phyloP scores from a whole-genome alignment of 257 asterid species.

The Thymus quinquecostatus region DNA sequence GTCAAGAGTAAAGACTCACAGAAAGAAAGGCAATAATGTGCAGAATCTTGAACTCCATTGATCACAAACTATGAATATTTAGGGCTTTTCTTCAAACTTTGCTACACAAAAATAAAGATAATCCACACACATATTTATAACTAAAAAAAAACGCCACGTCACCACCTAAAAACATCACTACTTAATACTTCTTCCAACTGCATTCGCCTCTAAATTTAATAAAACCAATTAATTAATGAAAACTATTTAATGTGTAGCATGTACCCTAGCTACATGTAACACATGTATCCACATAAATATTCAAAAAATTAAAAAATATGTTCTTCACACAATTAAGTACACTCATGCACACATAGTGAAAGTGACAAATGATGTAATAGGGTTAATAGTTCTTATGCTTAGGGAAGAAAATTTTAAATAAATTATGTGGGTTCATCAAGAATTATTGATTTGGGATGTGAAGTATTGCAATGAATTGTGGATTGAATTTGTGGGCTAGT shows the following conservation, averaged over 20 bases:
- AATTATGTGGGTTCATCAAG: not conserved
- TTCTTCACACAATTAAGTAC: not conserved
- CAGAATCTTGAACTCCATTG: slow-evolving; percentile 62
- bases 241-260: not conserved
- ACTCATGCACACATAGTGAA: not conserved
- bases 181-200: slow-evolving; percentile 45
- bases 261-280: not conserved
- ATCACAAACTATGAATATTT: not conserved
- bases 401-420: not conserved
- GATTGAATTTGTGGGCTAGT: slow-evolving; percentile 32
- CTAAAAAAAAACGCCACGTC: slow-evolving; percentile 29
- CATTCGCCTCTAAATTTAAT: slow-evolving; percentile 29
- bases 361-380: not conserved
- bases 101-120: no score
- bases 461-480: slow-evolving; percentile 22
- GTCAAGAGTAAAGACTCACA: slow-evolving; percentile 48
- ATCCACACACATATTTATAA: slow-evolving; percentile 36
- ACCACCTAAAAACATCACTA: slow-evolving; percentile 37
- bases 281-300: not conserved
- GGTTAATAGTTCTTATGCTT: not conserved
- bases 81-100: not conserved
- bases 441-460: slow-evolving; percentile 26
- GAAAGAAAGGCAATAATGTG: slow-evolving; percentile 52
- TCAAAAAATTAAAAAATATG: no score
- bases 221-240: slow-evolving; percentile 27